These are phyloP conservation scores for Aspergillus texensis DNA, from an alignment of 2,329 filamentous ascomycete genomes.

Conservation along the genomic window DNA sequence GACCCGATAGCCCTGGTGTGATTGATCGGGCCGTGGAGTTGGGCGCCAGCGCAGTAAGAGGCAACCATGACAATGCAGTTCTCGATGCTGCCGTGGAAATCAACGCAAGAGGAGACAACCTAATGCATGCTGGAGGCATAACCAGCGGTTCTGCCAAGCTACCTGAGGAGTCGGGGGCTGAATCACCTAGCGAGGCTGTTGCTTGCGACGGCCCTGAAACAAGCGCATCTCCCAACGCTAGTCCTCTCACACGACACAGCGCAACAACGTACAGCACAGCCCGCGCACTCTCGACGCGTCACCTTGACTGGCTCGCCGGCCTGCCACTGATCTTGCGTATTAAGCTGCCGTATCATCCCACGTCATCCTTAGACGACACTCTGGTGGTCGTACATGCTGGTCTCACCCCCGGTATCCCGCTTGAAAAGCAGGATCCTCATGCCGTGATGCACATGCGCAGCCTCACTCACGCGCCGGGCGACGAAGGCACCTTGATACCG, in stretches of 20 bases:
- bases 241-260: background rate
- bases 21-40: conserved; percentile 24
- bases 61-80: conserved; percentile 30
- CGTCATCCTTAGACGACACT: conserved; percentile 11
- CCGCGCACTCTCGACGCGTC: conserved; percentile 12
- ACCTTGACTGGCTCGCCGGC: conserved; percentile 24
- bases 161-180: background rate
- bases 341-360: conserved; percentile 11
- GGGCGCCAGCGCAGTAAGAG: conserved; percentile 26
- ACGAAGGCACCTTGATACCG: background rate
- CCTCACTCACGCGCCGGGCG: conserved; percentile 2
- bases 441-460: conserved; percentile 25
- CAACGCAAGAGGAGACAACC: background rate
- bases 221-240: background rate
- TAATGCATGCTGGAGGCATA: background rate
- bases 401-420: conserved; percentile 18
- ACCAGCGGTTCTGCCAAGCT: background rate
- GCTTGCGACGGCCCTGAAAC: background rate
- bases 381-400: conserved; percentile 25
- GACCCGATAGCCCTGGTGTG: conserved; percentile 24
- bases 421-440: conserved; percentile 23
- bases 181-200: background rate
- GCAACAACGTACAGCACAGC: background rate
- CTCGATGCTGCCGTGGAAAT: conserved; percentile 22
- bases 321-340: conserved; percentile 26